Conservation (phyloP, 345 rosid species). For the Eucalyptus rudis region DNA sequence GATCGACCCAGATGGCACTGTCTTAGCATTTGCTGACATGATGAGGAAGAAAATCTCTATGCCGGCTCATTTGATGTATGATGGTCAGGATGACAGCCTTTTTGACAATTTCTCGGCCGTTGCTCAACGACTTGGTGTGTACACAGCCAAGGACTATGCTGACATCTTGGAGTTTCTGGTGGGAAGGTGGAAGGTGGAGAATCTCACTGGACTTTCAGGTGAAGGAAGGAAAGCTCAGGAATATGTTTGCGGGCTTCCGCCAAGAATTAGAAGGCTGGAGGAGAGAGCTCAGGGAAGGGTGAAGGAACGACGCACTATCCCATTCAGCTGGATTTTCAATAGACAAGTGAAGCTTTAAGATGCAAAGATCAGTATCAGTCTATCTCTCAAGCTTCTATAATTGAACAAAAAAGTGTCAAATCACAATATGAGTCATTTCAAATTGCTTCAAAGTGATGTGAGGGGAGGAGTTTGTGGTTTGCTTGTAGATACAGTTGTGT, state of each 20-base stretch:
- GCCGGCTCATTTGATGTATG: slow-evolving; percentile 97
- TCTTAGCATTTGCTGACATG: slow-evolving; percentile 82
- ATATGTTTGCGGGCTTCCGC: slow-evolving; percentile 58
- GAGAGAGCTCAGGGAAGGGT: slow-evolving; percentile 79
- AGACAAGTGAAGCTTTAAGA: slow-evolving; percentile 52
- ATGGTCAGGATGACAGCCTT: slow-evolving; percentile 59
- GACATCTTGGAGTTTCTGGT: slow-evolving; percentile 84
- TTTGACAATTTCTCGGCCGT: slow-evolving; percentile 80
- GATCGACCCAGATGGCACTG: slow-evolving; percentile 81
- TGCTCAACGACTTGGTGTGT: slow-evolving; percentile 84
- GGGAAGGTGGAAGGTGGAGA: slow-evolving; percentile 65
- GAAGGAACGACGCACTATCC: slow-evolving; percentile 37
- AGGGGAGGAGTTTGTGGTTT: background rate
- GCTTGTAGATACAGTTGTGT: slow-evolving; percentile 45
- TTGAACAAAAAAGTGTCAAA: background rate
- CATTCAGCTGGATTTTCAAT: slow-evolving; percentile 82
- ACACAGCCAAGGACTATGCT: slow-evolving; percentile 82
- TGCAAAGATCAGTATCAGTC: background rate
- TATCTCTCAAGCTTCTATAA: background rate
- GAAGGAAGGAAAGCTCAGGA: slow-evolving; percentile 86
- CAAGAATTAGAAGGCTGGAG: slow-evolving; percentile 68
- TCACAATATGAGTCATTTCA: background rate
- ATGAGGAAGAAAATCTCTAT: slow-evolving; percentile 92
- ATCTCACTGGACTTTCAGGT: slow-evolving; percentile 51
- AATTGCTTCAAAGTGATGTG: background rate